These are phyloP conservation scores for Curvularia sp. DNA, from an alignment of 2,329 filamentous ascomycete species.

Conservation along the genomic window DNA sequence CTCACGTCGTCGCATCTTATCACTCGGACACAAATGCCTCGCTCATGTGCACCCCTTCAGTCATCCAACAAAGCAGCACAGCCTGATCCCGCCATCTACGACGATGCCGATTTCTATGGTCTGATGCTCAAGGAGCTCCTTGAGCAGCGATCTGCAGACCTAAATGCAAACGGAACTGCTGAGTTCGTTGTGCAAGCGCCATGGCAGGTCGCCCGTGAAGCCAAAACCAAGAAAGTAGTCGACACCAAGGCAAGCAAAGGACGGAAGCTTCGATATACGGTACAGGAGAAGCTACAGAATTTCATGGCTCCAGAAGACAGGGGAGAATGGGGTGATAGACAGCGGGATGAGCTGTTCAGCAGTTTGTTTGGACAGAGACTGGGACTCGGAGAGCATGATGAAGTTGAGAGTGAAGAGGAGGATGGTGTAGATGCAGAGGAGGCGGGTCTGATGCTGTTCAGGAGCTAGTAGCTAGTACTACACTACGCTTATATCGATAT, in stretches of 20 bases:
- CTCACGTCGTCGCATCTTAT: conserved; percentile 72
- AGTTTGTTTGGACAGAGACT: conserved; percentile 58
- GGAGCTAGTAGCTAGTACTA: conserved; percentile 30
- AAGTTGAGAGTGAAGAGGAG: conserved; percentile 46
- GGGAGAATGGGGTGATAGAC: conserved; percentile 78
- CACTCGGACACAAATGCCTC: conserved; percentile 72
- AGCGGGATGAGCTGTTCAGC: conserved; percentile 70
- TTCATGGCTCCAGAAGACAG: conserved; percentile 95
- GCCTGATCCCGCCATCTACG: conserved; percentile 69
- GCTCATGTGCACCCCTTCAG: conserved; percentile 79
- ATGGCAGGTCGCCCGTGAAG: conserved; percentile 74
- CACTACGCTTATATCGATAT: neutral
- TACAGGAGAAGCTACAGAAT: conserved; percentile 96
- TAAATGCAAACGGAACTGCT: conserved; percentile 53
- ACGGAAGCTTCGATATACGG: conserved; percentile 89
- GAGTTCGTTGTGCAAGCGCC: conserved; percentile 56
- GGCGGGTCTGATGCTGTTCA: conserved; percentile 51
- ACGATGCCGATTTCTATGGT: conserved; percentile 95
- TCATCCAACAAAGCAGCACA: conserved; percentile 50
- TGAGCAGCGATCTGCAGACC: conserved; percentile 80
- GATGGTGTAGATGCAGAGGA: conserved; percentile 48
- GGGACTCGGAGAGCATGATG: conserved; percentile 55
- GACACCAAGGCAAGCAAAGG: conserved; percentile 97
- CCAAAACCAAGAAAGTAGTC: conserved; percentile 83
- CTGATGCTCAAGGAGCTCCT: conserved; percentile 90